Percentiles rank a stretch among this genome's conserved stretches.
These are phyloP conservation scores for Pilaira anomala DNA, from an alignment of 192 early-diverging fungal species.

Conservation along the genomic window DNA sequence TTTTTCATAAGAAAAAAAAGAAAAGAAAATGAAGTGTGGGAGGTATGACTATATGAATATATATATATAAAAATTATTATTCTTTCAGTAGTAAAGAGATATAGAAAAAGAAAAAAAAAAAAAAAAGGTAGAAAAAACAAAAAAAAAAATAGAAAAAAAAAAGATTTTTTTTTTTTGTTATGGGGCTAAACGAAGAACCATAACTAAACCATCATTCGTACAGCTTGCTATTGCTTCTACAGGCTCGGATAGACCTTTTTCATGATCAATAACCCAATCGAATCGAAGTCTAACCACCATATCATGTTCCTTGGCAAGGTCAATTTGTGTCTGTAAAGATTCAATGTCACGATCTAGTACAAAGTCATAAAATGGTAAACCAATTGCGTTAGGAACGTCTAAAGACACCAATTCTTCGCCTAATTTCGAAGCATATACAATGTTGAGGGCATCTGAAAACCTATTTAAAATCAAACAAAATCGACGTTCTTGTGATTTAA, in stretches of 20 bases:
- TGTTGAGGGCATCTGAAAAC: slow-evolving; percentile 6
- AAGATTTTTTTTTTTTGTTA: not conserved
- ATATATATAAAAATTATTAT: not conserved
- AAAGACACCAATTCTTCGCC: not conserved
- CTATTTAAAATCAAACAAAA: slow-evolving; percentile 25
- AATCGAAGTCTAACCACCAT: slow-evolving; percentile 18
- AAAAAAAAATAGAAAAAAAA: not conserved
- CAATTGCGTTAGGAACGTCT: not conserved
- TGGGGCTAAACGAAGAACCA: slow-evolving; percentile 20
- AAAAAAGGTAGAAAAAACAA: not conserved
- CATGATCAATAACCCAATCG: slow-evolving; percentile 20
- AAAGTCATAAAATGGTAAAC: slow-evolving; percentile 14
- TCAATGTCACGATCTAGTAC: not conserved
- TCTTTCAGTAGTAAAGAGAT: no score
- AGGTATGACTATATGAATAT: not conserved
- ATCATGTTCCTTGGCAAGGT: slow-evolving; percentile 11
- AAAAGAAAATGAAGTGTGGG: not conserved
- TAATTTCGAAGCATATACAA: slow-evolving; percentile 6
- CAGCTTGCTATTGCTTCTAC: slow-evolving; percentile 19
- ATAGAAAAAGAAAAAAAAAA: not conserved
- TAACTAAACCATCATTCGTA: slow-evolving; percentile 21
- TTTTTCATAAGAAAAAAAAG: not conserved
- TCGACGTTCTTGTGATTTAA: slow-evolving; percentile 9
- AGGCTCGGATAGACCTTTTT: not conserved
- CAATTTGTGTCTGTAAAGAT: not conserved